These are phyloP conservation scores for Dillenia suffruticosa DNA, from an alignment of 164 flowering plant species.

Conservation along the genomic window DNA sequence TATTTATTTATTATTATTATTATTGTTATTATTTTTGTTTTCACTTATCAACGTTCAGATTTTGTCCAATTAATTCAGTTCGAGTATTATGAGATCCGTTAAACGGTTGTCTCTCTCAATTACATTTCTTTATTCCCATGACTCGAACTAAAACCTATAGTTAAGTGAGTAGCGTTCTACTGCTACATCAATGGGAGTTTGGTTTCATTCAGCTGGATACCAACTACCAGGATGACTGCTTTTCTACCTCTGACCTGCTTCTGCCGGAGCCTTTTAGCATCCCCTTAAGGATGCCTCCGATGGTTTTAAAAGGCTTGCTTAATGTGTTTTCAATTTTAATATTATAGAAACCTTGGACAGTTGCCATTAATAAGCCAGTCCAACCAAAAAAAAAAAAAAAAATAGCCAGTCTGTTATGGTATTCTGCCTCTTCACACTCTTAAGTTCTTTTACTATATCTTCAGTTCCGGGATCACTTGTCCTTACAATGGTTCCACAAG, in stretches of 20 bases:
- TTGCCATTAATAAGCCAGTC: slow-evolving; percentile 61
- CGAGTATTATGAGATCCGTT: too few species aligned
- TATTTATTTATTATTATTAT: too few species aligned
- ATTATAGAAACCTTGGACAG: slow-evolving; percentile 65
- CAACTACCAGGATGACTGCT: neutral
- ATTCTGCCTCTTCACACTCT: slow-evolving; percentile 61
- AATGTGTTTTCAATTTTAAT: slow-evolving; percentile 43
- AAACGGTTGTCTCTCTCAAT: too few species aligned
- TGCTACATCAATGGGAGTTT: too few species aligned
- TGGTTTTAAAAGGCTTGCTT: slow-evolving; percentile 48
- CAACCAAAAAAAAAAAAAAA: slow-evolving; percentile 60
- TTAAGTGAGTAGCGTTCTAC: too few species aligned
- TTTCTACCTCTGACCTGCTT: slow-evolving; percentile 8
- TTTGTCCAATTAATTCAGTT: too few species aligned
- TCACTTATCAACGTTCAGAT: too few species aligned
- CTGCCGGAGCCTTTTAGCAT: slow-evolving; percentile 13
- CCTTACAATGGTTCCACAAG: neutral
- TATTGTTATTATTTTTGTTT: too few species aligned
- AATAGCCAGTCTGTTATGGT: slow-evolving; percentile 54
- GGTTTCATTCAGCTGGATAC: too few species aligned
- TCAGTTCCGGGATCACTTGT: slow-evolving; percentile 19
- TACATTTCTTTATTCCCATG: too few species aligned
- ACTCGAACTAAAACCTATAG: too few species aligned
- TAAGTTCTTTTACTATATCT: slow-evolving; percentile 56
- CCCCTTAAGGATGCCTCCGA: slow-evolving; percentile 34